Conservation (phyloP, 345 rosid species). For the Pugionium cornutum region DNA sequence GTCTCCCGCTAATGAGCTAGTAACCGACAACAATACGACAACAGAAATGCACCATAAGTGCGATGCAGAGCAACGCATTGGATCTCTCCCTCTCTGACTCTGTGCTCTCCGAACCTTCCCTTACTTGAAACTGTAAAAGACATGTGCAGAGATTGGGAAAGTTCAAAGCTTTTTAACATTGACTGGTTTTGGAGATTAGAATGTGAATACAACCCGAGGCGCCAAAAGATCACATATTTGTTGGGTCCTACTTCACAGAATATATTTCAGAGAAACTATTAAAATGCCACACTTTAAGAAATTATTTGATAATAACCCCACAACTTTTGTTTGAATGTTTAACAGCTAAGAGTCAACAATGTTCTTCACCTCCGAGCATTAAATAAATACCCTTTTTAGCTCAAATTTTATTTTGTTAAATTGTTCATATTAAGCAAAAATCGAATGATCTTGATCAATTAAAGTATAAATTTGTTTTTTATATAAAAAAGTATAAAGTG, state of each 20-base stretch:
- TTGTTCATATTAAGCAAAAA: conserved; percentile 16
- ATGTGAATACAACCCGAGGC: conserved; percentile 31
- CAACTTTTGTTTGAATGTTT: neutral
- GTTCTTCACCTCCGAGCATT: conserved; percentile 2
- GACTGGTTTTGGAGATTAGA: conserved; percentile 9
- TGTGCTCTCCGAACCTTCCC: neutral
- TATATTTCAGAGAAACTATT: neutral
- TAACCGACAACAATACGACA: conserved; percentile 33
- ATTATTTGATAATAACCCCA: conserved; percentile 2
- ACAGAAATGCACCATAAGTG: conserved; percentile 16
- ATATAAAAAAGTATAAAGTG: neutral
- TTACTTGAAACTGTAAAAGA: conserved; percentile 7
- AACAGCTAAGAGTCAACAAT: conserved; percentile 21
- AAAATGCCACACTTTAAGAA: neutral
- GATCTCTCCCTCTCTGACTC: conserved; percentile 29
- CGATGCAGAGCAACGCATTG: conserved; percentile 44
- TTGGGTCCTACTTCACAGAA: conserved; percentile 28
- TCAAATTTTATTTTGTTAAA: conserved; percentile 7
- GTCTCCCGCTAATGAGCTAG: conserved; percentile 55
- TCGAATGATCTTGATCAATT: neutral
- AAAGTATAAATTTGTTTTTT: conserved; percentile 3
- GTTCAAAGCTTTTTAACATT: conserved; percentile 26
- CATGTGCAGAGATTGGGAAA: conserved; percentile 28
- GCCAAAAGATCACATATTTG: conserved; percentile 36
- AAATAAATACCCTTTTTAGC: conserved; percentile 9